These are phyloP conservation scores for Meredithiella fracta DNA, from an alignment of 2,329 filamentous ascomycete species.

Conservation along the genomic window DNA sequence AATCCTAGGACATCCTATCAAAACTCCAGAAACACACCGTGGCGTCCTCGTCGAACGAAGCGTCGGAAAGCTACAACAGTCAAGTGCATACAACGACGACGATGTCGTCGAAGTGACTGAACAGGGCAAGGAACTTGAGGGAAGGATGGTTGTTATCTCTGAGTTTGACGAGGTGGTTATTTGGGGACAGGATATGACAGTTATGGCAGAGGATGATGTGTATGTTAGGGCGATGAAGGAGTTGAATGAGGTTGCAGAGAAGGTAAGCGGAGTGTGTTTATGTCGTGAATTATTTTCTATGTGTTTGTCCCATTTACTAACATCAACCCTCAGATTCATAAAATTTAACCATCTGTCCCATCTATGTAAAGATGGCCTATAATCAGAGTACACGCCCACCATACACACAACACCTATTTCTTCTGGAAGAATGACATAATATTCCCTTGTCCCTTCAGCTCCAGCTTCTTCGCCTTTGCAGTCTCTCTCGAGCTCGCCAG, in stretches of 20 bases:
- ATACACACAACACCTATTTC: constrained; percentile 32
- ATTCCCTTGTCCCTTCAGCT: constrained; percentile 53
- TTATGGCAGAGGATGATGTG: constrained; percentile 40
- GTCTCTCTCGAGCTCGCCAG: constrained; percentile 31
- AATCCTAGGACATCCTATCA: constrained; percentile 49
- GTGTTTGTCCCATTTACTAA: background rate
- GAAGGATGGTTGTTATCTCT: constrained; percentile 44
- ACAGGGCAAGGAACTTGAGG: constrained; percentile 26
- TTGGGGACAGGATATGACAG: constrained; percentile 65
- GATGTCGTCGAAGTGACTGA: background rate
- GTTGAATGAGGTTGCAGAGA: constrained; percentile 59
- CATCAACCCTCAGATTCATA: background rate
- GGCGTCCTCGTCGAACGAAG: constrained; percentile 41
- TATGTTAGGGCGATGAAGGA: constrained; percentile 64
- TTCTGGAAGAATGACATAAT: constrained; percentile 91
- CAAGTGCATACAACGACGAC: constrained; percentile 23
- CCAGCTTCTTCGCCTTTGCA: constrained; percentile 37
- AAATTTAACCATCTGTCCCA: background rate
- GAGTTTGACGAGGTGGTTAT: constrained; percentile 60
- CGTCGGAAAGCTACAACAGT: constrained; percentile 20
- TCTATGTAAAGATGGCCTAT: background rate
- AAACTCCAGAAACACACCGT: constrained; percentile 54
- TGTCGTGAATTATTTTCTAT: background rate
- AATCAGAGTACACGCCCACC: background rate
- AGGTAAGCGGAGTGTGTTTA: constrained; percentile 26